A percentile compares a stretch with the other conserved stretches of the same genome.
Conservation (phyloP, 129 eudicot genomes). For the Logfia minima region DNA sequence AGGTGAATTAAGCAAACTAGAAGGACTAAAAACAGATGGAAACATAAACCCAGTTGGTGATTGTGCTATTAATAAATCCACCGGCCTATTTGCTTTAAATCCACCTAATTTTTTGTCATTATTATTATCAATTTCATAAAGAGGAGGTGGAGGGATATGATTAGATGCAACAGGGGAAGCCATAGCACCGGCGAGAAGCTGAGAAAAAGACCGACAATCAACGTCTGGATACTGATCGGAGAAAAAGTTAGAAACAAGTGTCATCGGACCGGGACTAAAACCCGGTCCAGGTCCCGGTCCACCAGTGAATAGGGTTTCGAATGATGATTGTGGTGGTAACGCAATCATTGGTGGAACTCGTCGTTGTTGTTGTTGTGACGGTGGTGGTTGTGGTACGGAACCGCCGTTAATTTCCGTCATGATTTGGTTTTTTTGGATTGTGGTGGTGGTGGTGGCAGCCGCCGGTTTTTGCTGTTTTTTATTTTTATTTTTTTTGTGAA, state of each 20-base stretch:
- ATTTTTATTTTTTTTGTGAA: not conserved
- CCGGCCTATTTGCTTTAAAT: conserved; percentile 71
- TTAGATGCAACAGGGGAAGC: conserved; percentile 54
- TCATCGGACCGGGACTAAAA: conserved; percentile 92
- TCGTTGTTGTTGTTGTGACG: conserved; percentile 13
- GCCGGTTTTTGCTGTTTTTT: not conserved
- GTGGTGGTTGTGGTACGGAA: conserved; percentile 18
- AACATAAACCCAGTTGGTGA: conserved; percentile 53
- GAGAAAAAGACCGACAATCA: conserved; percentile 73
- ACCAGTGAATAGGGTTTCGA: conserved; percentile 58
- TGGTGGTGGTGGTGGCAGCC: conserved; percentile 9
- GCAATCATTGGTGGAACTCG: conserved; percentile 58
- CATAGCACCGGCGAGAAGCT: conserved; percentile 92
- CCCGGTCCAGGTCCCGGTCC: conserved; percentile 47
- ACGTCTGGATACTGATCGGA: conserved; percentile 52
- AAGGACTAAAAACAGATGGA: conserved; percentile 66
- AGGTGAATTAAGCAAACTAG: conserved; percentile 68
- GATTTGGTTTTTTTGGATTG: not conserved
- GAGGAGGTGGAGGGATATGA: conserved; percentile 18
- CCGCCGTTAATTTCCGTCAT: conserved; percentile 54
- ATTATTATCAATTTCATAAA: not conserved
- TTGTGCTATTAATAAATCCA: conserved; percentile 65
- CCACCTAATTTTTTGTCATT: conserved; percentile 47
- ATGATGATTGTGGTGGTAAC: conserved; percentile 66
- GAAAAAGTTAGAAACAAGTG: conserved; percentile 67